Conservation (phyloP, 495 filamentous ascomycete species). For the Emericellopsis terricola region DNA sequence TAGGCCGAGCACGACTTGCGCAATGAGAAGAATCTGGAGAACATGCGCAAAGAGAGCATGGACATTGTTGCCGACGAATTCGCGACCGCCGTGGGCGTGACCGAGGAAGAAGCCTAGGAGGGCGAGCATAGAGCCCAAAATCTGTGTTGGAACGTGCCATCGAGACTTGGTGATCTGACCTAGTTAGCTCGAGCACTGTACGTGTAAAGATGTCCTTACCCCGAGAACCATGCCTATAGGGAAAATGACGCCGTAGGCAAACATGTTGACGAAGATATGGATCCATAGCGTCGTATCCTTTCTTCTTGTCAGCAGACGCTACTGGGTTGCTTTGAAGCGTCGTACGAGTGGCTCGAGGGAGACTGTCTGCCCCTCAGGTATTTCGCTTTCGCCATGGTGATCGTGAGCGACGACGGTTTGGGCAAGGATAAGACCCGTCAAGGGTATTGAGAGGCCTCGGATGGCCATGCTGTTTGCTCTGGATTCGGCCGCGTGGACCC, state of each 20-base stretch:
- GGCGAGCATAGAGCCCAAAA: slow-evolving; percentile 53
- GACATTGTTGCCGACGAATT: slow-evolving; percentile 60
- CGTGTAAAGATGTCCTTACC: too few relatives aligned
- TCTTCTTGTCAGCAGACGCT: slow-evolving; percentile 7
- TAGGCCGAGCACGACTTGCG: slow-evolving; percentile 62
- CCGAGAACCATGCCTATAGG: slow-evolving; percentile 92
- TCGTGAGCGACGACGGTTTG: slow-evolving; percentile 66
- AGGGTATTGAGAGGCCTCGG: too few relatives aligned
- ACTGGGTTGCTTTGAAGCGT: slow-evolving; percentile 6
- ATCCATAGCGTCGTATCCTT: slow-evolving; percentile 80
- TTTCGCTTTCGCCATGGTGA: slow-evolving; percentile 45
- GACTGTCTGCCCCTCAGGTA: slow-evolving; percentile 57
- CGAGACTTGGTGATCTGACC: slow-evolving; percentile 66
- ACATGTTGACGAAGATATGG: slow-evolving; percentile 78
- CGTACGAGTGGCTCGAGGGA: slow-evolving; percentile 78
- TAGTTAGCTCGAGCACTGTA: background rate
- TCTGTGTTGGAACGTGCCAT: slow-evolving; percentile 89
- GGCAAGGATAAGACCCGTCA: too few relatives aligned
- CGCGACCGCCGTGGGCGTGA: slow-evolving; percentile 73
- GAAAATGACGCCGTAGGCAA: slow-evolving; percentile 81
- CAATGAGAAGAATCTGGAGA: slow-evolving; percentile 59
- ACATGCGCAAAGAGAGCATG: slow-evolving; percentile 66
- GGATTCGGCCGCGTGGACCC: too few relatives aligned
- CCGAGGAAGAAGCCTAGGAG: slow-evolving; percentile 80
- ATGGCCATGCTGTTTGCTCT: too few relatives aligned